These are phyloP conservation scores for Lentinula novae-zelandiae DNA, from an alignment of 1,284 basidiomycete genomes.

Conservation along the genomic window DNA sequence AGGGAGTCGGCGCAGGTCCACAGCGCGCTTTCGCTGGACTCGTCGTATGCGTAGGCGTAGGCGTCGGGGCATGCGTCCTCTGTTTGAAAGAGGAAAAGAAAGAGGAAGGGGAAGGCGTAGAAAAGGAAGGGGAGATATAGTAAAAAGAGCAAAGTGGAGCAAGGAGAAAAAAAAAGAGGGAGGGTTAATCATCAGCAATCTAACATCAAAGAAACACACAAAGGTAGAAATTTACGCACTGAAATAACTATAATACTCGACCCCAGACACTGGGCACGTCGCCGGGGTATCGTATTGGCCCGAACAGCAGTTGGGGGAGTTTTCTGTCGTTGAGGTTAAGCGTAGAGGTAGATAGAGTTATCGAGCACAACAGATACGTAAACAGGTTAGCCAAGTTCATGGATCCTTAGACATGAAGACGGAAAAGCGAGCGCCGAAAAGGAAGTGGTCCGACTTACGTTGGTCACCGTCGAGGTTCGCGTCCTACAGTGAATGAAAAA, in stretches of 20 bases:
- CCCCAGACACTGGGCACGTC: slow-evolving; percentile 39
- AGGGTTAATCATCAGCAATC: background rate
- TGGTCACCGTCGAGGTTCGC: slow-evolving; percentile 44
- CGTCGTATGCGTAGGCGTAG: slow-evolving; percentile 51
- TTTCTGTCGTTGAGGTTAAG: background rate
- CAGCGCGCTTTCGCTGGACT: slow-evolving; percentile 41
- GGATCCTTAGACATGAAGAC: too few species aligned
- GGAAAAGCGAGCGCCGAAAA: background rate
- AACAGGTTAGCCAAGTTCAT: too few species aligned
- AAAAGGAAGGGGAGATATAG: background rate
- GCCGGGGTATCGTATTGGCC: slow-evolving; percentile 36
- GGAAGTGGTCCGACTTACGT: slow-evolving; percentile 19
- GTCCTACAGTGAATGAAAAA: background rate
- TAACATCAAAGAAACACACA: background rate
- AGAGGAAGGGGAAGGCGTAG: background rate
- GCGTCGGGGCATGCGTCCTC: slow-evolving; percentile 42
- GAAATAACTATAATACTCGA: slow-evolving; percentile 45
- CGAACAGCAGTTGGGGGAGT: slow-evolving; percentile 37
- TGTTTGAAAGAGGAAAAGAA: slow-evolving; percentile 15
- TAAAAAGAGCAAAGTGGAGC: too few species aligned
- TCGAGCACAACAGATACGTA: too few species aligned
- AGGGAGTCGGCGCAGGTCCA: slow-evolving; percentile 36
- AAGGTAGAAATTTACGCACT: slow-evolving; percentile 26
- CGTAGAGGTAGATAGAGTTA: too few species aligned
- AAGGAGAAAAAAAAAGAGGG: background rate